phyloP scores from a whole-genome alignment of 2,329 filamentous ascomycete species.

The Fusarium incarnatum region DNA sequence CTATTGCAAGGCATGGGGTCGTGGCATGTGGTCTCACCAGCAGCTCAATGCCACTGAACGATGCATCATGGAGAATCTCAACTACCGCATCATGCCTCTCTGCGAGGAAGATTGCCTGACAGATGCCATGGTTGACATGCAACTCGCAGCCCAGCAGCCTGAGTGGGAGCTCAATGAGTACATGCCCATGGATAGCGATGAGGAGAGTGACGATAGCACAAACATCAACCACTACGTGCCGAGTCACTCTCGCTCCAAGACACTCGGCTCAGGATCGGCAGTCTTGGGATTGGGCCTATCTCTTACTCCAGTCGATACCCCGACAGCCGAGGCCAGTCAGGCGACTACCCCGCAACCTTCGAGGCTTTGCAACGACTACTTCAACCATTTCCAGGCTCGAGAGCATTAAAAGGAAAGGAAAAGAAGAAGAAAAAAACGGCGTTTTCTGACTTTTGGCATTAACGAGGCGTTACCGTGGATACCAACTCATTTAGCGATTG shows the following conservation, averaged over 20 bases:
- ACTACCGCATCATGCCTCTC: slow-evolving; percentile 72
- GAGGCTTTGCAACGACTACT: slow-evolving; percentile 41
- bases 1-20: slow-evolving; percentile 67
- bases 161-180: slow-evolving; percentile 45
- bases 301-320: slow-evolving; percentile 45
- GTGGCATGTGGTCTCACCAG: slow-evolving; percentile 66
- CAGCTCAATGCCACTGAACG: slow-evolving; percentile 74
- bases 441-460: slow-evolving; percentile 36
- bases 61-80: slow-evolving; percentile 72
- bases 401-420: slow-evolving; percentile 25
- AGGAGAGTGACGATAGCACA: slow-evolving; percentile 43
- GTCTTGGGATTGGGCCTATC: slow-evolving; percentile 43
- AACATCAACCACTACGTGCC: slow-evolving; percentile 44
- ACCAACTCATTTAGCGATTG: slow-evolving; percentile 41
- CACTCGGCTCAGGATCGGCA: slow-evolving; percentile 44
- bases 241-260: slow-evolving; percentile 53
- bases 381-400: slow-evolving; percentile 41
- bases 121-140: slow-evolving; percentile 72
- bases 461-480: slow-evolving; percentile 38
- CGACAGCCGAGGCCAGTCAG: slow-evolving; percentile 28
- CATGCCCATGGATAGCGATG: slow-evolving; percentile 48
- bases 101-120: slow-evolving; percentile 67
- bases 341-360: slow-evolving; percentile 38
- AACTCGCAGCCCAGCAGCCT: slow-evolving; percentile 61
- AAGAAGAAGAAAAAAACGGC: slow-evolving; percentile 19